Evolutionary conservation across 805 yeast species (phyloP).

Genomic region (Tetrapisispora pingtungensis): DNA sequence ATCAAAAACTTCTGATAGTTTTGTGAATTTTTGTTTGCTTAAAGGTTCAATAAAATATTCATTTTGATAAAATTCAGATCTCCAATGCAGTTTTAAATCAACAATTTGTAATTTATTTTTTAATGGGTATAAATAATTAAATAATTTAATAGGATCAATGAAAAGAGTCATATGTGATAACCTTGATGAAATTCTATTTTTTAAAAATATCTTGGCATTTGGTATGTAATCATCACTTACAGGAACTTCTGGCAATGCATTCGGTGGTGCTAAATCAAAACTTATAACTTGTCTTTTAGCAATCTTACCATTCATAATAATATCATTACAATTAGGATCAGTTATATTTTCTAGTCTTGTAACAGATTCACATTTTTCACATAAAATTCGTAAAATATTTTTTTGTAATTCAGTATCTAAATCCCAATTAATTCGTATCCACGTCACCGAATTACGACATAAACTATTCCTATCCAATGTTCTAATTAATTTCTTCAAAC

Average conservation of each 20-base stretch:
- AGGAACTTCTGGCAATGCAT: conserved; percentile 26
- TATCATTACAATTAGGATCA: conserved; percentile 30
- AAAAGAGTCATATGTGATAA: conserved; percentile 30
- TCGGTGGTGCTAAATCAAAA: conserved; percentile 32
- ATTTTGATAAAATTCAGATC: conserved; percentile 31
- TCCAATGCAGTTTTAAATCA: conserved; percentile 33
- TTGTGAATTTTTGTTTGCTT: conserved; percentile 12
- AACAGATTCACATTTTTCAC: conserved; percentile 24
- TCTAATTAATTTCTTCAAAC: conserved; percentile 20
- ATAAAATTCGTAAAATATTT: conserved; percentile 22
- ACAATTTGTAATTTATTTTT: conserved; percentile 27
- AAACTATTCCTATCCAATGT: conserved; percentile 19
- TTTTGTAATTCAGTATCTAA: conserved; percentile 27
- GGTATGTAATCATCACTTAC: conserved; percentile 26
- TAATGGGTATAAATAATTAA: conserved; percentile 29
- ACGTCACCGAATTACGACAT: conserved; percentile 24
- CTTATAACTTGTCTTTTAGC: conserved; percentile 22
- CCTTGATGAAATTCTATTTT: conserved; percentile 23
- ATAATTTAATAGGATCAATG: conserved; percentile 32
- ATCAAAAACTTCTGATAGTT: conserved; percentile 32
- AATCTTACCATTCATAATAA: conserved; percentile 24
- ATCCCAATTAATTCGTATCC: conserved; percentile 38
- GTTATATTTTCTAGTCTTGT: conserved; percentile 34
- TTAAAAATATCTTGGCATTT: conserved; percentile 20
- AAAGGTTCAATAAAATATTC: conserved; percentile 18